Evolutionary conservation across 1,139 yeast species (phyloP), one percentile per base, ranked within the genome.

Genomic region (Torulaspora globosa): DNA sequence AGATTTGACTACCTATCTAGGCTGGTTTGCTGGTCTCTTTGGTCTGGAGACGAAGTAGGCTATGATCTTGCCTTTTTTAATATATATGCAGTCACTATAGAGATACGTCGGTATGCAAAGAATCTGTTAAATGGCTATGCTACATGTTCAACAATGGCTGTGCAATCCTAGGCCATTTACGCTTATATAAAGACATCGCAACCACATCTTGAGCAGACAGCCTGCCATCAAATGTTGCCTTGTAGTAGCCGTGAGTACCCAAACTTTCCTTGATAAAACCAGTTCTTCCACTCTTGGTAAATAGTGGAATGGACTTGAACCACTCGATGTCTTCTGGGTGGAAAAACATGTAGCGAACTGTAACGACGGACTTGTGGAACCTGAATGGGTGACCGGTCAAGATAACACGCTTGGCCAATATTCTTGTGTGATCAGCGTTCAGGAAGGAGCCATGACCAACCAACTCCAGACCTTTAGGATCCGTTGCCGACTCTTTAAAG

Each of bases 201-300:
- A 92, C 82, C 11, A 88, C 82, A 67, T 94, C 98, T 69, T 90
- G 97, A 0, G 97, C 86, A 39, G 87, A 80, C 59, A 94, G 73
- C 60, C 83, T 86, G 47, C 94, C 94, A 65, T 94, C 97, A 62
- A 94, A 94, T 16, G 87, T 85, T 18, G 97, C 96, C 71, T 94
- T 94, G 76, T 84, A 90, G 70, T 92, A 88, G 53, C 99, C 99
- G 67, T 94, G 98, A 2, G 98, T 94, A 70, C 99, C 99, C 70
- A 94, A 76, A 65, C 90, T 79, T 66, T 92, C 97, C 68, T 88
- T 90, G 66, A 94, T 88, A 66, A 84, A 85, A 47, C 99, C 99
- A 33, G 89, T 75, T 66, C 97, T 80, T 43, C 98, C 98, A 58
- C 82, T 76, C 65, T 87, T 88, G 39, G 97, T 90, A 67, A 88